Evolutionary conservation across 2,329 filamentous ascomycete genomes (phyloP).

Genomic region (Colletotrichum somersetense): DNA sequence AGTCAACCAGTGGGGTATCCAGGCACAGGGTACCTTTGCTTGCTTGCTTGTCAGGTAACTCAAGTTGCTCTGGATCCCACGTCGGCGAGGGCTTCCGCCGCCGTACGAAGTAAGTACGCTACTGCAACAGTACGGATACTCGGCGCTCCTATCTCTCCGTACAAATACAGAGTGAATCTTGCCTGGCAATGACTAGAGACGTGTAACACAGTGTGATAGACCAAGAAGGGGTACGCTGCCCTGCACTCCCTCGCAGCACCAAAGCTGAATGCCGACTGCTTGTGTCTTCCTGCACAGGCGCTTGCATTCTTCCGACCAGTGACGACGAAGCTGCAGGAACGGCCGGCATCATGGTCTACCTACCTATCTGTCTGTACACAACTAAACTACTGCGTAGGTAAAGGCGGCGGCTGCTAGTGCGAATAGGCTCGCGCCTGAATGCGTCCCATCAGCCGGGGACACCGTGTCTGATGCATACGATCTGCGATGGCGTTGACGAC

Average conservation of each 20-base stretch:
- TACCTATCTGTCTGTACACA: too few relatives aligned
- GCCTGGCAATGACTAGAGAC: conserved; percentile 20
- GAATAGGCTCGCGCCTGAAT: background rate
- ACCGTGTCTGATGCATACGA: conserved; percentile 28
- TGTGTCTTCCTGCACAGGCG: conserved; percentile 17
- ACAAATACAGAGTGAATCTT: background rate
- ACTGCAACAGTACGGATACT: background rate
- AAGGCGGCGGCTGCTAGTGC: background rate
- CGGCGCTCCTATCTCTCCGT: too few relatives aligned
- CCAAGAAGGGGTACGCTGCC: background rate
- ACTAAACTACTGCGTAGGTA: too few relatives aligned
- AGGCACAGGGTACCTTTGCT: conserved; percentile 1
- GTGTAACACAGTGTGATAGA: conserved; percentile 23
- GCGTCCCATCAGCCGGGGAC: background rate
- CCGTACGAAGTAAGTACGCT: background rate
- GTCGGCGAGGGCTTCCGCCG: background rate
- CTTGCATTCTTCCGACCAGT: conserved; percentile 26
- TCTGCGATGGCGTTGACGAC: conserved; percentile 24
- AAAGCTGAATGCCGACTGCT: background rate
- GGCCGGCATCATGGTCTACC: conserved; percentile 5
- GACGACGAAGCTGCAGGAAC: conserved; percentile 39
- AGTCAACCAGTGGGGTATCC: conserved; percentile 7
- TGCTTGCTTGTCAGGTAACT: background rate
- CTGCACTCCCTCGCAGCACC: background rate
- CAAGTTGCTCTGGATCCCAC: background rate